These are phyloP conservation scores for Periglandula ipomoeae DNA, from an alignment of 2,329 filamentous ascomycete species.

Conservation along the genomic window DNA sequence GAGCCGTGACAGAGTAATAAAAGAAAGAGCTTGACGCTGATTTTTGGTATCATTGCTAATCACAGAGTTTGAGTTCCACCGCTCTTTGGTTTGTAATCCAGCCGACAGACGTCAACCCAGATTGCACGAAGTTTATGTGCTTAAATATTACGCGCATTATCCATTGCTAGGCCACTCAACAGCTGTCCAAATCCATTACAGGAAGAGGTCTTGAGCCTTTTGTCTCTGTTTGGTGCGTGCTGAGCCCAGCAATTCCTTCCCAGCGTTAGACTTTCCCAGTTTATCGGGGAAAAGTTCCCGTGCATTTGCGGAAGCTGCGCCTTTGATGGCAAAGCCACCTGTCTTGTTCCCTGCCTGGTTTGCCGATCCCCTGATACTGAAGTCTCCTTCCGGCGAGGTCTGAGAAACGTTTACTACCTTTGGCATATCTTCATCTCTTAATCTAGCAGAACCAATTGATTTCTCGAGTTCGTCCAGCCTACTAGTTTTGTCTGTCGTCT, in stretches of 20 bases:
- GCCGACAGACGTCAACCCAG: no score
- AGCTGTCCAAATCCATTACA: slow-evolving; percentile 34
- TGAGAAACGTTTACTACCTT: slow-evolving; percentile 49
- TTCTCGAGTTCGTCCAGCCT: slow-evolving; percentile 30
- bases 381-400: slow-evolving; percentile 31
- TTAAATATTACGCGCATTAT: no score
- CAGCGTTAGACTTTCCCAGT: slow-evolving; percentile 45
- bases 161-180: no score
- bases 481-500: slow-evolving; percentile 17
- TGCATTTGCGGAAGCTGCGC: slow-evolving; percentile 36
- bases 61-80: no score
- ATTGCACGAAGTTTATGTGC: no score
- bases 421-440: slow-evolving; percentile 32
- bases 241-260: slow-evolving; percentile 61
- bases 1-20: no score
- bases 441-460: slow-evolving; percentile 27
- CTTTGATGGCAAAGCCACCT: slow-evolving; percentile 57
- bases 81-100: no score
- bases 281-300: slow-evolving; percentile 64
- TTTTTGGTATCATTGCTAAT: no score
- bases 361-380: slow-evolving; percentile 54
- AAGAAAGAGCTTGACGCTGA: no score
- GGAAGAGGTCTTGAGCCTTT: slow-evolving; percentile 65
- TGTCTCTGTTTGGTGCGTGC: slow-evolving; percentile 44
- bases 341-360: slow-evolving; percentile 33